Percentiles rank a stretch among this genome's conserved stretches.
These are phyloP conservation scores for Chlorella sp. DNA, from an alignment of 139 green algal species.

Conservation along the genomic window DNA sequence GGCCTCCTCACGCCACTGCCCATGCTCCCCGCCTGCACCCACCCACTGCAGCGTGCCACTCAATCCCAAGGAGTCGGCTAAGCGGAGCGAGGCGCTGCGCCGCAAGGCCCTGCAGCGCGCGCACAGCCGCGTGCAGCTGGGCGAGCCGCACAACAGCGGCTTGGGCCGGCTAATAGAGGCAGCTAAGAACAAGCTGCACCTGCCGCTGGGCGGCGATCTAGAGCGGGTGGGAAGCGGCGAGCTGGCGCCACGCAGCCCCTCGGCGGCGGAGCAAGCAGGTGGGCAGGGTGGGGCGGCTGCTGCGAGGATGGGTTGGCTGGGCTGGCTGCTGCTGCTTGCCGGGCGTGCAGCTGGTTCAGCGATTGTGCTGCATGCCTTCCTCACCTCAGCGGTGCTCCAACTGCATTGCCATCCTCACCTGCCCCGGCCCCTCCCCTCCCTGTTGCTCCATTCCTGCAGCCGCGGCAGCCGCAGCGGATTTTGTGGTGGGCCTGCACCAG, in stretches of 20 bases:
- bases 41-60: conserved; percentile 30
- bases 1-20: background rate
- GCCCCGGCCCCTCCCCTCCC: background rate
- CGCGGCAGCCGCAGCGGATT: background rate
- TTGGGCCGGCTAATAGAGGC: background rate
- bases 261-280: background rate
- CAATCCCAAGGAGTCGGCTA: background rate
- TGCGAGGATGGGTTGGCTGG: too few relatives aligned
- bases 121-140: background rate
- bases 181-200: conserved; percentile 8
- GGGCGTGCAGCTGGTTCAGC: too few relatives aligned
- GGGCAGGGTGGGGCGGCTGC: too few relatives aligned
- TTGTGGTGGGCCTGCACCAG: conserved; percentile 37
- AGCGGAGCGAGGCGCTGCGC: conserved; percentile 13
- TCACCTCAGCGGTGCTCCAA: too few relatives aligned
- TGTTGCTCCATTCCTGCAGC: background rate
- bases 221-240: background rate
- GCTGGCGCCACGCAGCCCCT: background rate
- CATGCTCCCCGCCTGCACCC: background rate
- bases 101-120: conserved; percentile 25
- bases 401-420: background rate
- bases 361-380: background rate
- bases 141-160: background rate
- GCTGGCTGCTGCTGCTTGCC: too few relatives aligned
- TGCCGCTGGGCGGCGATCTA: background rate